A percentile compares a stretch with the other conserved stretches of the same genome.
Conservation (phyloP, 2,329 filamentous ascomycete species). For the Sordariomycetes sp. region DNA sequence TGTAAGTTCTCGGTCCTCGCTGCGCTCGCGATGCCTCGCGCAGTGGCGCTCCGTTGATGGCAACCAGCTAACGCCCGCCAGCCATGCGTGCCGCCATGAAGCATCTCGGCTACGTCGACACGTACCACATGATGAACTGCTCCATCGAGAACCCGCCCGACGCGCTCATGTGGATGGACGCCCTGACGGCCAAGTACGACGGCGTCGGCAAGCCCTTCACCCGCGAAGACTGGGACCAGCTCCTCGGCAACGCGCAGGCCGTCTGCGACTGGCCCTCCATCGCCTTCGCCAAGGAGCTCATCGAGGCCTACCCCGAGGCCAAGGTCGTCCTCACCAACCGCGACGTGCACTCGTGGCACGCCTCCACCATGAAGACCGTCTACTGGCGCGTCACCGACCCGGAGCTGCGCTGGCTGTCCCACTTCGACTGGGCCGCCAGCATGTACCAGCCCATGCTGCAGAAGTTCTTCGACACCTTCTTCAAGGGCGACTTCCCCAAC, state of each 20-base stretch:
- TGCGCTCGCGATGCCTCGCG: no score
- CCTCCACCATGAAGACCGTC: conserved; percentile 57
- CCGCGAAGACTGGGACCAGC: conserved; percentile 59
- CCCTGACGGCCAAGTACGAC: conserved; percentile 44
- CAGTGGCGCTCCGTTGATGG: background rate
- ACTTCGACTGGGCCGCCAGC: conserved; percentile 51
- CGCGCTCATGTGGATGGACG: conserved; percentile 62
- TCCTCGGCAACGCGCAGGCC: conserved; percentile 57
- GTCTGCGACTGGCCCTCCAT: conserved; percentile 62
- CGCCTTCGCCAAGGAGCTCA: conserved; percentile 60
- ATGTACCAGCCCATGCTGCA: conserved; percentile 63
- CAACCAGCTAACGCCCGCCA: conserved; percentile 14
- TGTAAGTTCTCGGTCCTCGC: conserved; percentile 49
- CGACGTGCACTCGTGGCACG: conserved; percentile 55
- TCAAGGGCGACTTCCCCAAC: conserved; percentile 57
- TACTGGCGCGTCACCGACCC: conserved; percentile 58
- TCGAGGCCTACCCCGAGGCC: conserved; percentile 62
- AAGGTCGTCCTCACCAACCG: conserved; percentile 62
- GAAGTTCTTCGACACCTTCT: conserved; percentile 62
- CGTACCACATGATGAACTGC: conserved; percentile 67
- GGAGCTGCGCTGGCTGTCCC: conserved; percentile 32
- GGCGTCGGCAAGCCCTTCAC: conserved; percentile 36
- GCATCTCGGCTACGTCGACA: conserved; percentile 57
- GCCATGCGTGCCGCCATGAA: conserved; percentile 57
- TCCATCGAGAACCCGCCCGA: conserved; percentile 52